Evolutionary conservation across 2,329 filamentous ascomycete genomes (phyloP), one percentile per base, ranked within the genome.

Genomic region (Fusarium sp.): DNA sequence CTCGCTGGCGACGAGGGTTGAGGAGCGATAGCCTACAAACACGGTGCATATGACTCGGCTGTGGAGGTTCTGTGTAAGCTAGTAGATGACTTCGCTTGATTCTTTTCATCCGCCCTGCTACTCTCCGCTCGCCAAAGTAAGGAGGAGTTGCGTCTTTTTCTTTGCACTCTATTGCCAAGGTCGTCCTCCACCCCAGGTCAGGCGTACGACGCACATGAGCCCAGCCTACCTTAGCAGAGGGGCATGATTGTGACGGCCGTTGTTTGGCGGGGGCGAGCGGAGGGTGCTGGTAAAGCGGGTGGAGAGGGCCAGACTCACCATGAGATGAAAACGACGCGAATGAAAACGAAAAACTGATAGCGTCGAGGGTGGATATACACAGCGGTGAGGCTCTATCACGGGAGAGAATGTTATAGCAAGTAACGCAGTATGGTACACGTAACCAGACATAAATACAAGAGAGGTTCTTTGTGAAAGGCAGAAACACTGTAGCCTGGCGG

Each of bases 1-100:
- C 39, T 52, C 28, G 38, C 28, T 40, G 46, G 42, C 36, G 53
- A 57, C 50, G 46, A 48, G 28, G 42, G 39, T 48, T 58, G 18
- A 53, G 58, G 22, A 58, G 50, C 54, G 18, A 20, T 53, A 58
- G 53, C 42, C 20, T 48, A 50, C 31, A 9, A 15, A 26, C 50
- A 52, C 52, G 38, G 60, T 66, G 60, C 56, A 53, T 60, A 63
- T 64, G 66, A 64, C 58, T 73, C 66, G 67, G 54, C 63, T 72
- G 57, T 69, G 58, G 57, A 61, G 45, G 18, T 38, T 43, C 48
- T 54, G 45, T 61, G 60, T 73, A 46, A 73, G 71, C 57, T 60
- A 70, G 56, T 38, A 43, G 38, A 46, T 34, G 38, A 34, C 33
- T 28, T 49, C 55, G 22, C 40, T 58, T 48, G 26, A 31, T 24